A percentile compares a stretch with the other conserved stretches of the same genome.
Evolutionary conservation across 306 rosid genomes (phyloP).

Genomic region (Glycine latifolia): DNA sequence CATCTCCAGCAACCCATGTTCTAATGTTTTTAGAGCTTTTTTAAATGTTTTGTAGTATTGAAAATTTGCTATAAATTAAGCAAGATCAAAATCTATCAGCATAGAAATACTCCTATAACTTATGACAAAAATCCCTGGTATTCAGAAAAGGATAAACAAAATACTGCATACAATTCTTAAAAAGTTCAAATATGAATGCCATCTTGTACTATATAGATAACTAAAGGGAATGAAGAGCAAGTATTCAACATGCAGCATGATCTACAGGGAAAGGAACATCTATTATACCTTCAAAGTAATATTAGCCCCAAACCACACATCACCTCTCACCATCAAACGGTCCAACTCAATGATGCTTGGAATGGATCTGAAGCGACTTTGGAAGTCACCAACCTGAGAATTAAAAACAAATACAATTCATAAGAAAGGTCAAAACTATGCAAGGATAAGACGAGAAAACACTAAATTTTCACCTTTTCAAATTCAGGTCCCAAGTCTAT

Average conservation of each 20-base stretch:
- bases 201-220: background rate
- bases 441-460: background rate
- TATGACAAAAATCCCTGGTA: too few species aligned
- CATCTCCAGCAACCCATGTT: background rate
- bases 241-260: slow-evolving; percentile 9
- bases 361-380: slow-evolving; percentile 69
- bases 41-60: background rate
- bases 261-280: slow-evolving; percentile 19
- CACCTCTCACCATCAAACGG: slow-evolving; percentile 75
- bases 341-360: slow-evolving; percentile 73
- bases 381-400: slow-evolving; percentile 67
- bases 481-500: slow-evolving; percentile 79
- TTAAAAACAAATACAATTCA: slow-evolving; percentile 42
- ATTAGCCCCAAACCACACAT: slow-evolving; percentile 80
- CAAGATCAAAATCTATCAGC: background rate
- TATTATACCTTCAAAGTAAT: slow-evolving; percentile 73
- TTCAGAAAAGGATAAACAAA: slow-evolving; percentile 4
- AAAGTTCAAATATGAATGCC: background rate
- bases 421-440: background rate
- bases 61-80: background rate
- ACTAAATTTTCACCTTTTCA: slow-evolving; percentile 63
- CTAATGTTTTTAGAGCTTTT: background rate
- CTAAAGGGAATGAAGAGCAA: slow-evolving; percentile 20
- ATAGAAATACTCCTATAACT: background rate
- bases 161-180: slow-evolving; percentile 1